These are phyloP conservation scores for Arabidopsis arenosa DNA, from an alignment of 345 rosid genomes.

Conservation along the genomic window DNA sequence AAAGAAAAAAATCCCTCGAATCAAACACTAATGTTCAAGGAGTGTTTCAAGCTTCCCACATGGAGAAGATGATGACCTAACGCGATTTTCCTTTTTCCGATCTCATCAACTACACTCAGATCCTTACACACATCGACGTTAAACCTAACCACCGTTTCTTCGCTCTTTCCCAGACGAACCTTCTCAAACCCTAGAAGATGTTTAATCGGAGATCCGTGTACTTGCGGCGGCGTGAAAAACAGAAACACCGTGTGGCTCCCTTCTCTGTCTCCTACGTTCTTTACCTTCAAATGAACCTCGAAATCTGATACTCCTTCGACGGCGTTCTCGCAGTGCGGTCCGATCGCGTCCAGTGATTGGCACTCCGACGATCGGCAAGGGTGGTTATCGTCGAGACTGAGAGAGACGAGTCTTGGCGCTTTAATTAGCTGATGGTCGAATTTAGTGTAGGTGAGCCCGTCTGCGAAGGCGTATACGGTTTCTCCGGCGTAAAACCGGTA, in stretches of 20 bases:
- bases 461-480: conserved; percentile 68
- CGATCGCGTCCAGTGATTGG: conserved; percentile 56
- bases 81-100: conserved; percentile 62
- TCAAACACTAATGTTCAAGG: conserved; percentile 57
- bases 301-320: conserved; percentile 36
- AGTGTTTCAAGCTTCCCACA: conserved; percentile 70
- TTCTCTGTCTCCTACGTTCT: conserved; percentile 53
- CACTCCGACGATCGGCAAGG: conserved; percentile 62
- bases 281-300: conserved; percentile 58
- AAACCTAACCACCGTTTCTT: conserved; percentile 55
- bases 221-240: conserved; percentile 71
- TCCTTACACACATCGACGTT: conserved; percentile 75
- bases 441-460: conserved; percentile 61
- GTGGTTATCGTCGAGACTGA: conserved; percentile 57
- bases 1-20: neutral
- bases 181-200: conserved; percentile 76
- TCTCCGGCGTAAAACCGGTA: conserved; percentile 78
- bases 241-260: conserved; percentile 80
- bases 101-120: conserved; percentile 75
- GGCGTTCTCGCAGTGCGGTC: conserved; percentile 51
- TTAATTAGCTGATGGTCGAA: conserved; percentile 52
- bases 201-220: conserved; percentile 70
- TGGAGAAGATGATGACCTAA: conserved; percentile 76
- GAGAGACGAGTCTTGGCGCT: conserved; percentile 54
- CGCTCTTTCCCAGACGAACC: conserved; percentile 49